Evolutionary conservation across 192 early-diverging fungal genomes (phyloP), one percentile per base, ranked within the genome.

Genomic region (Obelidium mucronatum): DNA sequence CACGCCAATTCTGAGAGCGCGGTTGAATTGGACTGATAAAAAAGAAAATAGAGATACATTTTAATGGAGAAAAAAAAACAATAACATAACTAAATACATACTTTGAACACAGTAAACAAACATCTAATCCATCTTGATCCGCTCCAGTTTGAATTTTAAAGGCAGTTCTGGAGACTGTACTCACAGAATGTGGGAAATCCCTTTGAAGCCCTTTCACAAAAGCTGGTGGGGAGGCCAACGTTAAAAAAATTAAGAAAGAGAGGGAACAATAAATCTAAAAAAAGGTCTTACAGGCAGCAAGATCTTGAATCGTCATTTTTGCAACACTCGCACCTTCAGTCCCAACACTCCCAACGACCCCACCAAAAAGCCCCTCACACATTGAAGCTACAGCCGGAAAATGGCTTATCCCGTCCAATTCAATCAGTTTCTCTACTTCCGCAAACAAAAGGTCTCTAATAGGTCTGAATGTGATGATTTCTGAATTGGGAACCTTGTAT

Each of bases 161-260:
- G 36, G 90, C 92, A 0, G 96, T 97, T 40, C 94, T 85, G 35
- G 89, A 87, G 13, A 97, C 90, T 0, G 95, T 97, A 34, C 89
- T 89, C 2, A 92, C 93, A 1, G 94, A 96, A 6, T 94, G 93
- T 1, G 93, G 89, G 76, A 94, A 97, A 60, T 92, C 93, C 6
- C 83, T 83, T 58, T 95, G 92, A 19, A 97, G 84, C 1, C 88
- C 90, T 0, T 89, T 84, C 51, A 97, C 90, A 74, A 97, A 96
- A 1, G 73, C 48, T 78, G 6, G 6, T 26, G 26, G 2, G 2
- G 33, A 3, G 28, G 55, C 61, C 6, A 74, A 2, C 54, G 40
- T 22, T 3, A 58, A 34, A 72, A 31, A 2, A 28, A 2, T 15
- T 24, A 17, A 1, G 58, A n/a, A n/a, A 19, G 52, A 0, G 54